These are phyloP conservation scores for Cupressus sempervirens DNA, from an alignment of 75 land plant genomes.

Conservation along the genomic window DNA sequence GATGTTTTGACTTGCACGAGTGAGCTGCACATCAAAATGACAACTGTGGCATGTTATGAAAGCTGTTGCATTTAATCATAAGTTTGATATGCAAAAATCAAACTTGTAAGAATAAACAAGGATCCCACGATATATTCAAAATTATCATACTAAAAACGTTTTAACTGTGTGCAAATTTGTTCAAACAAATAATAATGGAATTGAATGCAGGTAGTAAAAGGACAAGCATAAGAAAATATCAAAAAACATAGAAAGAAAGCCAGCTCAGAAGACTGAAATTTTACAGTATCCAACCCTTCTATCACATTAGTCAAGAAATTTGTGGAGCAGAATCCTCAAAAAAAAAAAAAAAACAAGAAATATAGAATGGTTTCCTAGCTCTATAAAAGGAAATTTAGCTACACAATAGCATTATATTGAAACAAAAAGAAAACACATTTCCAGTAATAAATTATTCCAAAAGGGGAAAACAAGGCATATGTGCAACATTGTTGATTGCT, in stretches of 20 bases:
- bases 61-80: not conserved
- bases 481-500: too few species aligned
- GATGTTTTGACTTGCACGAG: slow-evolving; percentile 3
- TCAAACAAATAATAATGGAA: not conserved
- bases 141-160: too few species aligned
- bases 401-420: not conserved
- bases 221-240: not conserved
- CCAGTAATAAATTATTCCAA: not conserved
- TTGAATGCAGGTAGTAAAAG: not conserved
- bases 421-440: too few species aligned
- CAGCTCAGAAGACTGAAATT: not conserved
- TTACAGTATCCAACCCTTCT: not conserved
- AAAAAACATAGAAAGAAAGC: not conserved
- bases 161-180: too few species aligned
- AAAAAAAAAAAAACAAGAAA: not conserved
- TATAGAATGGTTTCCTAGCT: not conserved
- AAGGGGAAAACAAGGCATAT: not conserved
- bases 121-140: not conserved
- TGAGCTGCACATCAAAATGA: not conserved
- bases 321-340: not conserved
- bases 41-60: not conserved
- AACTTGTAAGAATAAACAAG: not conserved
- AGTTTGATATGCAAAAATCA: not conserved
- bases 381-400: not conserved
- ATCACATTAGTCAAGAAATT: not conserved